Evolutionary conservation across 2,329 filamentous ascomycete genomes (phyloP).

Genomic region (Fusarium beomiforme): DNA sequence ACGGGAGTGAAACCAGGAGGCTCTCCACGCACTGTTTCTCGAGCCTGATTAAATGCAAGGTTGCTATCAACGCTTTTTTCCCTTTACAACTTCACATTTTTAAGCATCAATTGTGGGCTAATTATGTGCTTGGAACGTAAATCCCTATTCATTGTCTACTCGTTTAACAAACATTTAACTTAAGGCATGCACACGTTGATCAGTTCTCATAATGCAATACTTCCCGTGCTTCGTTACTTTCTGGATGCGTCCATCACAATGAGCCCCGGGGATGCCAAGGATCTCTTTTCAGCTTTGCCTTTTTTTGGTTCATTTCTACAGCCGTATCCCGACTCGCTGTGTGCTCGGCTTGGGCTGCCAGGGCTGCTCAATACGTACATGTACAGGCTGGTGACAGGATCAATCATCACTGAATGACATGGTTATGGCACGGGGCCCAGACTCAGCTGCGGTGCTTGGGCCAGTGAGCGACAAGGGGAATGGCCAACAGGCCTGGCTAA

Average conservation of each 20-base stretch:
- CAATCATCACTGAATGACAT: conserved; percentile 14
- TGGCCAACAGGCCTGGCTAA: conserved; percentile 3
- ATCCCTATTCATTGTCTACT: neutral
- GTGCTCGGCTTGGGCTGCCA: conserved; percentile 20
- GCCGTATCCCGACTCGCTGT: conserved; percentile 9
- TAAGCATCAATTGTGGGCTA: neutral
- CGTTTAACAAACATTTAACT: neutral
- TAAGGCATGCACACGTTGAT: neutral
- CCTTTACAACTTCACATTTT: neutral
- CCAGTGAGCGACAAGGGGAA: conserved; percentile 28
- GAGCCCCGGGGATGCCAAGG: conserved; percentile 12
- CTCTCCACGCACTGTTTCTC: neutral
- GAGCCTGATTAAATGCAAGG: neutral
- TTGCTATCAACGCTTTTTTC: neutral
- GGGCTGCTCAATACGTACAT: conserved; percentile 13
- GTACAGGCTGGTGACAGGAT: neutral
- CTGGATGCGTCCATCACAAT: neutral
- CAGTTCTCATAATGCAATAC: conserved; percentile 1
- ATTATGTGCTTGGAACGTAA: conserved; percentile 1
- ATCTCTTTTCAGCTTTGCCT: neutral
- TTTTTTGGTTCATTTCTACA: conserved; percentile 11
- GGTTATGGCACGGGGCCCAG: conserved; percentile 32
- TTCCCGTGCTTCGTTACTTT: neutral
- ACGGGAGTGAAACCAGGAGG: neutral
- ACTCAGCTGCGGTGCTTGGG: conserved; percentile 42